These are phyloP conservation scores for Candida anglica DNA, from an alignment of 805 yeast genomes.

Conservation along the genomic window DNA sequence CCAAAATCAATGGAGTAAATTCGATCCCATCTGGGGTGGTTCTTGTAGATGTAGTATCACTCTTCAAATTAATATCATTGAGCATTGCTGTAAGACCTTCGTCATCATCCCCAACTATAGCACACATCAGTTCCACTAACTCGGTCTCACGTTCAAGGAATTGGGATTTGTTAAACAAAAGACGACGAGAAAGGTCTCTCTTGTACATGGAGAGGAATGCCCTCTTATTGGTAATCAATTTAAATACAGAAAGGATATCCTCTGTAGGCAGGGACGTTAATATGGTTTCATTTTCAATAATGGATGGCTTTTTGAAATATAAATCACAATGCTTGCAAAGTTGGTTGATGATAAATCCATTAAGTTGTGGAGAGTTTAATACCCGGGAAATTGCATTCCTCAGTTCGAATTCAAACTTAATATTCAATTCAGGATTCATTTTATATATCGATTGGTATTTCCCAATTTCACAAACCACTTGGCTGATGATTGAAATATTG, in stretches of 20 bases:
- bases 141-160: slow-evolving; percentile 16
- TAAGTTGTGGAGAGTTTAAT: slow-evolving; percentile 13
- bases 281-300: background rate
- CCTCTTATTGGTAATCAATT: slow-evolving; percentile 27
- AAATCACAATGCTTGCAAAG: slow-evolving; percentile 30
- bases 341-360: slow-evolving; percentile 13
- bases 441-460: too few species aligned
- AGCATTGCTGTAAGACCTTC: slow-evolving; percentile 31
- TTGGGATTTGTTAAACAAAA: slow-evolving; percentile 21
- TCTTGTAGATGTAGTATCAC: slow-evolving; percentile 8
- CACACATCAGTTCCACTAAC: slow-evolving; percentile 18
- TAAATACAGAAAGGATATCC: slow-evolving; percentile 29
- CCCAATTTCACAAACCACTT: background rate
- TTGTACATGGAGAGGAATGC: slow-evolving; percentile 28
- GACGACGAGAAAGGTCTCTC: slow-evolving; percentile 33
- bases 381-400: slow-evolving; percentile 20
- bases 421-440: background rate
- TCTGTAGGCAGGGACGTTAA: too few species aligned
- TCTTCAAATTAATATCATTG: slow-evolving; percentile 24
- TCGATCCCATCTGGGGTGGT: background rate
- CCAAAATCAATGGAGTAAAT: slow-evolving; percentile 23
- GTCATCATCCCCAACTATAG: slow-evolving; percentile 28
- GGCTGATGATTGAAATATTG: background rate
- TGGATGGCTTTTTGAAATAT: slow-evolving; percentile 14
- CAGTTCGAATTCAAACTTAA: slow-evolving; percentile 25